A percentile compares a stretch with the other conserved stretches of the same genome.
These are phyloP conservation scores for Psidium guajava DNA, from an alignment of 345 rosid genomes.

Conservation along the genomic window DNA sequence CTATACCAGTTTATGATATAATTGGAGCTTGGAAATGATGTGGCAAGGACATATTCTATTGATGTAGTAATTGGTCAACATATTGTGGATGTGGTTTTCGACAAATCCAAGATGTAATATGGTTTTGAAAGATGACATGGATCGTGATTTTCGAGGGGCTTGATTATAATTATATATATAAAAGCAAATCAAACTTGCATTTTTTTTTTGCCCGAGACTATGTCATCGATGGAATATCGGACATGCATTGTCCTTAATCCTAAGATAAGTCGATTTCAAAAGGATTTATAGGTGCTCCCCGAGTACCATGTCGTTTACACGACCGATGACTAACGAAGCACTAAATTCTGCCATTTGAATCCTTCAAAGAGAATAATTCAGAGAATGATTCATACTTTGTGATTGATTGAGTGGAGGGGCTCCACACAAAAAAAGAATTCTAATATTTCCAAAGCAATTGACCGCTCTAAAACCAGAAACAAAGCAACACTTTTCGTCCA, in stretches of 20 bases:
- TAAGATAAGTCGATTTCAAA: background rate
- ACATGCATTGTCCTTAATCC: background rate
- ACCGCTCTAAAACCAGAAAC: background rate
- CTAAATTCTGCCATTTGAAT: background rate
- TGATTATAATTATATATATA: too few relatives aligned
- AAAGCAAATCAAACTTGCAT: background rate
- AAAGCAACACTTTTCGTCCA: background rate
- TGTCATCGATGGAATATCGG: background rate
- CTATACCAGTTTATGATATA: background rate
- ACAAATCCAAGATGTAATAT: background rate
- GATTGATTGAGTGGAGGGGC: background rate
- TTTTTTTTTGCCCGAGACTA: background rate
- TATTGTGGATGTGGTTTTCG: background rate
- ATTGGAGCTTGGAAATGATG: too few relatives aligned
- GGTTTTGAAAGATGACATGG: background rate
- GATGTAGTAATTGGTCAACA: background rate
- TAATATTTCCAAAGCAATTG: background rate
- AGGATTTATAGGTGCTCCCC: background rate
- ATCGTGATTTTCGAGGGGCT: background rate
- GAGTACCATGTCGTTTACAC: background rate
- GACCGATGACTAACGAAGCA: background rate
- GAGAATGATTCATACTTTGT: background rate
- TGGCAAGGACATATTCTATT: background rate
- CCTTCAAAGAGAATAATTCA: background rate
- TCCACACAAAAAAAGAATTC: background rate